Base-by-base conservation (phyloP, 2,329 filamentous ascomycete species). In the Calonectria ilicicola region DNA sequence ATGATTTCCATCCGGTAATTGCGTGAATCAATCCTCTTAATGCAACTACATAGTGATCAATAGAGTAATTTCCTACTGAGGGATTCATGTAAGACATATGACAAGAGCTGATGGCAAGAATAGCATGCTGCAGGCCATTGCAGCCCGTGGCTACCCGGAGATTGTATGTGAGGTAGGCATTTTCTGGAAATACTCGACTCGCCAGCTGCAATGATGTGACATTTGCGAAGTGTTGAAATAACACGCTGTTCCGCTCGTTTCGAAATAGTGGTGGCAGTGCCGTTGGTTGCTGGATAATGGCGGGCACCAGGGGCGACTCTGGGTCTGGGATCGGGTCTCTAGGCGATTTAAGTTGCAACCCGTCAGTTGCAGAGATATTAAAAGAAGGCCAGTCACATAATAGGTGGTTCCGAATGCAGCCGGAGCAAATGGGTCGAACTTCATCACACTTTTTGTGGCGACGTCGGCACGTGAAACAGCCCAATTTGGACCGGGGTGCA, bases 391-490 rank as follows among this genome's bases (percentile, higher is more conserved):
- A 70, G 62, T 60, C 32, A n/a, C 63, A 70, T 5, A 70, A 32
- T 21, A 70, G 63, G 8, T 70, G 68, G 38, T 70, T 70, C 32
- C 63, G 62, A 42, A 70, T 26, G 14, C 68, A 70, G 32, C 68
- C 68, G 51, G 68, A 38, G 62, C 68, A 70, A 19, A 51, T 32
- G 7, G 68, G 62, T 19, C 42, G 68, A 8, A 66, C 42, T 38
- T 70, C 68, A n/a, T 70, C 68, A 26, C 68, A 70, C 32, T 70
- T 70, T 46, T 70, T 70, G 42, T 70, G 68, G 15, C 68, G 68
- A 23, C 51, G 51, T 12, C 68, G 62, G 35, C 68, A 70, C 6
- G 62, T 70, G 26, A 70, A 70, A 44, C 68, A 70, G 32, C 68
- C 68, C 17, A 62, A 51, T n/a, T 70, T 70, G 42, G 68, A 70